phyloP scores from a whole-genome alignment of 1,284 basidiomycete species.

The Sparassis latifolia region DNA sequence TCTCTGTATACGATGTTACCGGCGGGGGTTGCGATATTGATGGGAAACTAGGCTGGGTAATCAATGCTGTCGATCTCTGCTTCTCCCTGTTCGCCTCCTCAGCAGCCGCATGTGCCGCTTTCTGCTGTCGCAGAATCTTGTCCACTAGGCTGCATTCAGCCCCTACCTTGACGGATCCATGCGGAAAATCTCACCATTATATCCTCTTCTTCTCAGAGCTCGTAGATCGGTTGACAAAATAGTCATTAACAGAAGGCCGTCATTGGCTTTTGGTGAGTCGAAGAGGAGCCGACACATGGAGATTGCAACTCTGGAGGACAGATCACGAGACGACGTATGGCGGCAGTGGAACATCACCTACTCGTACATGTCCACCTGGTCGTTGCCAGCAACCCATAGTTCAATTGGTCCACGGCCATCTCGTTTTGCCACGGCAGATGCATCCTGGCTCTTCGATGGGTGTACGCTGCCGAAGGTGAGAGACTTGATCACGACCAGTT shows the following conservation, averaged over 20 bases:
- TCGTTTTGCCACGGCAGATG: conserved; percentile 70
- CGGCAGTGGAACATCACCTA: conserved; percentile 33
- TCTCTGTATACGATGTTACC: no score
- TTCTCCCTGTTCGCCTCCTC: conserved; percentile 37
- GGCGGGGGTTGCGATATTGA: no score
- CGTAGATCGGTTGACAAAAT: conserved; percentile 87
- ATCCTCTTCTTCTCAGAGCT: conserved; percentile 80
- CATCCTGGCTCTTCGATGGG: conserved; percentile 52
- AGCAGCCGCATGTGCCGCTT: conserved; percentile 61
- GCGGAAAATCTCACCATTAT: conserved; percentile 51
- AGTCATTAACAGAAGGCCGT: conserved; percentile 85
- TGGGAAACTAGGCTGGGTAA: no score
- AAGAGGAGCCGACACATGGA: conserved; percentile 76
- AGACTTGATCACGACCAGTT: conserved; percentile 54
- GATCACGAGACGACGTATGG: background rate
- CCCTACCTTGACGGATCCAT: background rate
- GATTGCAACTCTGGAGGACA: conserved; percentile 57
- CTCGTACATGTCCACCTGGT: conserved; percentile 91
- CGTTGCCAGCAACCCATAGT: conserved; percentile 69
- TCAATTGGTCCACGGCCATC: conserved; percentile 57
- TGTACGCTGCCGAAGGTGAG: conserved; percentile 45
- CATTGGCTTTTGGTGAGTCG: conserved; percentile 70
- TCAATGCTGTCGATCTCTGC: conserved; percentile 9
- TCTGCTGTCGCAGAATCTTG: conserved; percentile 83
- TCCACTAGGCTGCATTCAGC: conserved; percentile 52